A percentile compares a stretch with the other conserved stretches of the same genome.
Evolutionary conservation across 371 early-diverging fungal species (phyloP).

Genomic region (Syncephalastrum contaminatum): DNA sequence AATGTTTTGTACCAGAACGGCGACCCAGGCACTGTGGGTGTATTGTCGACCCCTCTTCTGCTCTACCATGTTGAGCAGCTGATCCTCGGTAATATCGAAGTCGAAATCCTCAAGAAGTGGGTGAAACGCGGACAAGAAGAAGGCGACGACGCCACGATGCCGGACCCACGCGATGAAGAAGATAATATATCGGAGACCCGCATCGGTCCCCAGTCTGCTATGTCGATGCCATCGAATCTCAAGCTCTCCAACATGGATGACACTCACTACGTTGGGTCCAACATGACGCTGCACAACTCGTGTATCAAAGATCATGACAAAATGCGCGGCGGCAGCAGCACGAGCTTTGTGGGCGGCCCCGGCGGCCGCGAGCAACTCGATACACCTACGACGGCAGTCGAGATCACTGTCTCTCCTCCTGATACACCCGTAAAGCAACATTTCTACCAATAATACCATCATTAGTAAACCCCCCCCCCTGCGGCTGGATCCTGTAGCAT

Average conservation of each 20-base stretch:
- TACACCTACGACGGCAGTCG: conserved; percentile 8
- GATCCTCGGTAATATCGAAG: conserved; percentile 62
- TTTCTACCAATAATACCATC: not conserved
- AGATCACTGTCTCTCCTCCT: conserved; percentile 9
- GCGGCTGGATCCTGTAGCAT: conserved; percentile 8
- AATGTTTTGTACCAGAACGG: conserved; percentile 55
- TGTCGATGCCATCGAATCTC: no score
- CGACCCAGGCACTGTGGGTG: conserved; percentile 48
- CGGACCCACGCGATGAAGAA: conserved; percentile 19
- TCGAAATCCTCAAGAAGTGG: conserved; percentile 55
- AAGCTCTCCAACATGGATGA: no score
- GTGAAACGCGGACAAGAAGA: conserved; percentile 41
- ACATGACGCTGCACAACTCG: no score
- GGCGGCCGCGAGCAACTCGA: not conserved
- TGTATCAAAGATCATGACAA: no score
- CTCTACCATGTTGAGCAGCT: conserved; percentile 71
- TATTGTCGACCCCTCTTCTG: conserved; percentile 60
- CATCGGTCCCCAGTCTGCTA: not conserved
- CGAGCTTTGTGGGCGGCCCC: no score
- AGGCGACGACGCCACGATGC: conserved; percentile 8
- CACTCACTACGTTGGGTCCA: no score
- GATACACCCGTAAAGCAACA: conserved; percentile 7
- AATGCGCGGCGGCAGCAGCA: no score
- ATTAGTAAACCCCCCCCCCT: not conserved
- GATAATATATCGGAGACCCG: conserved; percentile 3